Conservation (phyloP, 2,329 filamentous ascomycete species). For the Beauveria asiatica region DNA sequence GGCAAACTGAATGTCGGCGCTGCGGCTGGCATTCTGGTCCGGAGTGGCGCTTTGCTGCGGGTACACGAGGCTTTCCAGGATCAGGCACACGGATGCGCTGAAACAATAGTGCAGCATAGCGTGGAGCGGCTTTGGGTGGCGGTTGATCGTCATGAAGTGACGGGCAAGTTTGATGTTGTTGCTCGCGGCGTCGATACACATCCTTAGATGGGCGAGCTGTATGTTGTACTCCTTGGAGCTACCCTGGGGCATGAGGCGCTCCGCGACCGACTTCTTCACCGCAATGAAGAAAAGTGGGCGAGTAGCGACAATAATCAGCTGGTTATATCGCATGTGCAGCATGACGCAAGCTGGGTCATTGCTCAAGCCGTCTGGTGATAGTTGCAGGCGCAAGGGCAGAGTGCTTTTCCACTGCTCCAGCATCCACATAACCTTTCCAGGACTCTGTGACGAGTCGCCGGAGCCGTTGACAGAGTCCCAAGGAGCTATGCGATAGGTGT, state of each 20-base stretch:
- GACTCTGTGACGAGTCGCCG: slow-evolving; percentile 22
- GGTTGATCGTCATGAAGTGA: slow-evolving; percentile 28
- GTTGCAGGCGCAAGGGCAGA: slow-evolving; percentile 30
- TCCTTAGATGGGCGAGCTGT: slow-evolving; percentile 12
- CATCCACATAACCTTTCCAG: slow-evolving; percentile 32
- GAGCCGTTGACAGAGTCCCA: slow-evolving; percentile 15
- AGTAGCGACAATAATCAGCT: slow-evolving; percentile 40
- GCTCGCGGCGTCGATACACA: slow-evolving; percentile 24
- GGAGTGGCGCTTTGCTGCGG: slow-evolving; percentile 18
- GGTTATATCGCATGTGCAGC: slow-evolving; percentile 42
- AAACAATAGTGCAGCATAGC: slow-evolving; percentile 40
- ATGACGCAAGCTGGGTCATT: slow-evolving; percentile 34
- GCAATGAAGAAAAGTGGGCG: slow-evolving; percentile 40
- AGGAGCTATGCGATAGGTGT: slow-evolving; percentile 34
- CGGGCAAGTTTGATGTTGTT: slow-evolving; percentile 37
- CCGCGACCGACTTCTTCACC: slow-evolving; percentile 38
- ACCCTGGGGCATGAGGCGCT: slow-evolving; percentile 25
- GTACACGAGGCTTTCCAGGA: slow-evolving; percentile 36
- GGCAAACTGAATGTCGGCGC: slow-evolving; percentile 30
- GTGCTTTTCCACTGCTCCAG: slow-evolving; percentile 33
- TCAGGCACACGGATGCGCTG: slow-evolving; percentile 40
- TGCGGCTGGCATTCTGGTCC: slow-evolving; percentile 18
- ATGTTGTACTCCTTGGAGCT: slow-evolving; percentile 17
- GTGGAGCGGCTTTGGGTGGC: slow-evolving; percentile 32
- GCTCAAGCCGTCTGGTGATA: slow-evolving; percentile 26